These are phyloP conservation scores for Laguncularia racemosa DNA, from an alignment of 345 rosid genomes.

Conservation along the genomic window DNA sequence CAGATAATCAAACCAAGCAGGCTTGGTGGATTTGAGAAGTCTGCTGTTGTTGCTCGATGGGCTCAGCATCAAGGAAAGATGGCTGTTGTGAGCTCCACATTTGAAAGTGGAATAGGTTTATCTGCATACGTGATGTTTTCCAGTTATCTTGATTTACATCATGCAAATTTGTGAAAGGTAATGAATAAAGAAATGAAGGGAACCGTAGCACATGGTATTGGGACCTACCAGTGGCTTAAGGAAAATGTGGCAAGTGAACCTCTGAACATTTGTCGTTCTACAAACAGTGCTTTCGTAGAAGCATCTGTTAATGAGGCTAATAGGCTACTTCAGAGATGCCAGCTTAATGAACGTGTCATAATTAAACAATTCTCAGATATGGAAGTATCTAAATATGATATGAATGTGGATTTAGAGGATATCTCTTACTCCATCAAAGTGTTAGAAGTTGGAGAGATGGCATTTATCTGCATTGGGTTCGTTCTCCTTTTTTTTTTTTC, in stretches of 20 bases:
- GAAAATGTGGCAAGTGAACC: constrained; percentile 58
- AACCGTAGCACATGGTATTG: constrained; percentile 81
- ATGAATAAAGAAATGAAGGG: constrained; percentile 28
- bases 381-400: constrained; percentile 36
- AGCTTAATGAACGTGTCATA: constrained; percentile 41
- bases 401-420: constrained; percentile 39
- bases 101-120: constrained; percentile 75
- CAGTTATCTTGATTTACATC: constrained; percentile 58
- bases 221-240: constrained; percentile 80
- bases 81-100: constrained; percentile 86
- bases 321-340: constrained; percentile 43
- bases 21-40: constrained; percentile 84
- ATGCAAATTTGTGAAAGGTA: constrained; percentile 30
- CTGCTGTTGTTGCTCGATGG: constrained; percentile 72
- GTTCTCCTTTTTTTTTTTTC: too few species aligned
- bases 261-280: constrained; percentile 43
- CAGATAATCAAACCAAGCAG: constrained; percentile 92
- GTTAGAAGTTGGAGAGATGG: constrained; percentile 36
- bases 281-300: constrained; percentile 45
- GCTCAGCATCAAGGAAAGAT: constrained; percentile 77
- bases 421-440: constrained; percentile 42
- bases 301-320: constrained; percentile 51
- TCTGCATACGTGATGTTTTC: constrained; percentile 67
- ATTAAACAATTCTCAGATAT: constrained; percentile 27
- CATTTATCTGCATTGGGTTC: too few species aligned